Conservation (phyloP, 192 early-diverging fungal species). For the Pilaira anomala region DNA sequence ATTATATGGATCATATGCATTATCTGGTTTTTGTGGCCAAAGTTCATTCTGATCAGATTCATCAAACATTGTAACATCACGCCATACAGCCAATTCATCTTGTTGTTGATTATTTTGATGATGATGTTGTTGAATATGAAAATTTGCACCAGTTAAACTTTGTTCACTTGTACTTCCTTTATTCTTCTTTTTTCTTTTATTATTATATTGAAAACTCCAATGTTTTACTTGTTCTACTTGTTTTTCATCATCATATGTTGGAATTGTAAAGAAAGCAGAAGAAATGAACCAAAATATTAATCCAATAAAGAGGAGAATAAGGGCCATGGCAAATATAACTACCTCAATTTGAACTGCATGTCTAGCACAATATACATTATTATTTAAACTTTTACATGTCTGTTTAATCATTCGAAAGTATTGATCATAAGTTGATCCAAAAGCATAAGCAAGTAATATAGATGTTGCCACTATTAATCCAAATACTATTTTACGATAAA, state of each 20-base stretch:
- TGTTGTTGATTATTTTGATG: neutral
- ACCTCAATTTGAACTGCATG: slow-evolving; percentile 4
- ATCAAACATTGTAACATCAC: slow-evolving; percentile 6
- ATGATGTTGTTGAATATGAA: neutral
- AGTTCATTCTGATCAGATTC: neutral
- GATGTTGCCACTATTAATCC: slow-evolving; percentile 1
- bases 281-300: slow-evolving; percentile 11
- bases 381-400: neutral
- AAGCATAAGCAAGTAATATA: neutral
- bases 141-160: neutral
- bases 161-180: neutral
- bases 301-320: slow-evolving; percentile 1
- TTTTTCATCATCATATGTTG: neutral
- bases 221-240: neutral
- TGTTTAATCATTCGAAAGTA: neutral
- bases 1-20: slow-evolving; percentile 2
- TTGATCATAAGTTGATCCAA: neutral
- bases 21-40: neutral
- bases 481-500: neutral
- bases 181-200: neutral
- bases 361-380: neutral
- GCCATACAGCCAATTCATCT: slow-evolving; percentile 11
- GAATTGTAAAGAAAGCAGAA: neutral
- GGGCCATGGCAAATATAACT: neutral
- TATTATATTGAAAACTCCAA: neutral